Evolutionary conservation across 176 grass and related monocot species (phyloP).

Genomic region (Oryza coarctata): DNA sequence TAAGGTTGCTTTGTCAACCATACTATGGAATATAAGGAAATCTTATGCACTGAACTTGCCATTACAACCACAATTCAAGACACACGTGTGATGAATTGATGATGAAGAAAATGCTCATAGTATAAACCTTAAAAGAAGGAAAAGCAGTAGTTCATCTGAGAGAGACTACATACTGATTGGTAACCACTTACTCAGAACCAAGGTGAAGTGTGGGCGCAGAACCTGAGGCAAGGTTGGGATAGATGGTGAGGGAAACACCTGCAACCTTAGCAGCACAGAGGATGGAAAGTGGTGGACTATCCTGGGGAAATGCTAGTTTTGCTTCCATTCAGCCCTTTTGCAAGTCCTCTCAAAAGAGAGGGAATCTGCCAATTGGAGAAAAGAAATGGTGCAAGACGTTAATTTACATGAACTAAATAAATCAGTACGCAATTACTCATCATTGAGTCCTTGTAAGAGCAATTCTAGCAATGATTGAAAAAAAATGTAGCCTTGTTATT

Average conservation of each 20-base stretch:
- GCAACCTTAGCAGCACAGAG: conserved; percentile 71
- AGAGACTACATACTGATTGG: not conserved
- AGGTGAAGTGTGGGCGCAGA: conserved; percentile 52
- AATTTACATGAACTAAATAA: not conserved
- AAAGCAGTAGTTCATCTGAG: not conserved
- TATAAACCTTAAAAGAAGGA: not conserved
- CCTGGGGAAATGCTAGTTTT: conserved; percentile 55
- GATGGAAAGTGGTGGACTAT: conserved; percentile 64
- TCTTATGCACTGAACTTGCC: not conserved
- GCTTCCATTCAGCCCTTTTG: conserved; percentile 44
- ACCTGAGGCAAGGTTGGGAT: conserved; percentile 58
- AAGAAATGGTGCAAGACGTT: not conserved
- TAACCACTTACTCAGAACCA: conserved; percentile 54
- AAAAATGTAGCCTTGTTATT: not conserved
- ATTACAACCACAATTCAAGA: not conserved
- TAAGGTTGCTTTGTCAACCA: not conserved
- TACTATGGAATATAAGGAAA: not conserved
- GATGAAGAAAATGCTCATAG: not conserved
- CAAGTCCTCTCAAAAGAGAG: not conserved
- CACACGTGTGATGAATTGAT: no score
- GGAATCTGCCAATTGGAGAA: not conserved
- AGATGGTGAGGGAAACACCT: conserved; percentile 50
- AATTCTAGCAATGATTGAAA: not conserved
- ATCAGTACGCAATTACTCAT: not conserved
- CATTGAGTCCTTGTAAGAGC: not conserved